A percentile compares a stretch with the other conserved stretches of the same genome.
These are phyloP conservation scores for Saccharata proteae DNA, from an alignment of 2,329 filamentous ascomycete genomes.

Conservation along the genomic window DNA sequence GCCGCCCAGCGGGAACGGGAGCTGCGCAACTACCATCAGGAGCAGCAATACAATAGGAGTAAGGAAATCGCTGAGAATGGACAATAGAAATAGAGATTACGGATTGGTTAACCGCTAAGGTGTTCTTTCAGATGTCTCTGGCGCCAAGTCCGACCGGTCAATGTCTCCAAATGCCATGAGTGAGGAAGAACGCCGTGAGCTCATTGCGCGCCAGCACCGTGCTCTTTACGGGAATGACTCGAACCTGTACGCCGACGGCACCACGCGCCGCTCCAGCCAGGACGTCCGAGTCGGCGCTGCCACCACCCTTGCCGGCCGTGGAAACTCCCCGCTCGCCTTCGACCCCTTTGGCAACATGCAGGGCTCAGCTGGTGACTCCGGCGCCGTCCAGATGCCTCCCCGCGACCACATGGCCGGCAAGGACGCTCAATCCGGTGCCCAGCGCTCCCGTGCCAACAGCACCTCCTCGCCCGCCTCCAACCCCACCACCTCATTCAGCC, in stretches of 20 bases:
- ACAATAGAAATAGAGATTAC: constrained; percentile 43
- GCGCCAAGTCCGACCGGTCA: constrained; percentile 72
- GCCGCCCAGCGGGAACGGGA: constrained; percentile 97
- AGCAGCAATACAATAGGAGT: constrained; percentile 99
- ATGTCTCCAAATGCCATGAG: constrained; percentile 79
- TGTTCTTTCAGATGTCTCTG: constrained; percentile 56
- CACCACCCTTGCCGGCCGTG: constrained; percentile 50
- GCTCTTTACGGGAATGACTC: constrained; percentile 74
- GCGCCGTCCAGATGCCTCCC: constrained; percentile 38
- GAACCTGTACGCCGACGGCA: constrained; percentile 59
- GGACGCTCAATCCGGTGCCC: constrained; percentile 34
- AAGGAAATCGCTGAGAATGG: constrained; percentile 69
- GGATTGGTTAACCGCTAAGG: constrained; percentile 37
- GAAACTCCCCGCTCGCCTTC: constrained; percentile 68
- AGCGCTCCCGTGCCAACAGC: constrained; percentile 65
- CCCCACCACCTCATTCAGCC: constrained; percentile 35
- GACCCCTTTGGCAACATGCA: constrained; percentile 53
- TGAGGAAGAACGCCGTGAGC: constrained; percentile 88
- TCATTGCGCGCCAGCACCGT: constrained; percentile 91
- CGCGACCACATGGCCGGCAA: constrained; percentile 29
- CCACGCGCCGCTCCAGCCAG: constrained; percentile 54
- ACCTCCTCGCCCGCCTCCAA: constrained; percentile 71
- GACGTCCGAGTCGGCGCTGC: constrained; percentile 47
- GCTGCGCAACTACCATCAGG: constrained; percentile 98
- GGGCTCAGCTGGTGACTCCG: constrained; percentile 34